These are phyloP conservation scores for Scutellaria galericulata DNA, from an alignment of 257 asterid species.

Conservation along the genomic window DNA sequence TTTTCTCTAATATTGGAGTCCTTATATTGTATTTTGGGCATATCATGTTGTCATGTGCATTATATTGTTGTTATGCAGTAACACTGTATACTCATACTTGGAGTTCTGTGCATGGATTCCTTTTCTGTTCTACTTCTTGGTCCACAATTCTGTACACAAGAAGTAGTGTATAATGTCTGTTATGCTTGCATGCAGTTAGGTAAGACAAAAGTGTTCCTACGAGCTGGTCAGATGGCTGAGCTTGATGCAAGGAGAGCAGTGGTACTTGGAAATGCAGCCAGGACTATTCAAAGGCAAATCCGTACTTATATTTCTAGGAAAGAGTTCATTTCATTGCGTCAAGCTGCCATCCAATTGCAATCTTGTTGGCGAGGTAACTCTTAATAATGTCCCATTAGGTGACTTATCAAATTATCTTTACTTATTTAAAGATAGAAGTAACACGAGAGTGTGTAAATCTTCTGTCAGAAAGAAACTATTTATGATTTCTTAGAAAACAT, in stretches of 20 bases:
- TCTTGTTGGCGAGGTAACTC: constrained; percentile 98
- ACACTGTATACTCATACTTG: neutral
- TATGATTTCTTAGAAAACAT: constrained; percentile 16
- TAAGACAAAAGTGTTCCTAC: constrained; percentile 89
- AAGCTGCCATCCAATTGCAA: constrained; percentile 85
- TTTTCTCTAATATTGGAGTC: neutral
- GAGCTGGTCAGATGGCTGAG: constrained; percentile 99
- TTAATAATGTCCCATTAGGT: constrained; percentile 9
- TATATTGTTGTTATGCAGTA: neutral
- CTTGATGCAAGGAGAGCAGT: constrained; percentile 95
- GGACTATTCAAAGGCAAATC: constrained; percentile 90
- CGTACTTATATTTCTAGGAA: constrained; percentile 88
- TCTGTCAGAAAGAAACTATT: constrained; percentile 2
- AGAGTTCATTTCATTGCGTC: constrained; percentile 75
- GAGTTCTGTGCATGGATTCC: neutral
- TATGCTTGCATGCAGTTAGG: constrained; percentile 74
- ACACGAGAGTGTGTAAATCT: neutral
- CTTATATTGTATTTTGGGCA: neutral
- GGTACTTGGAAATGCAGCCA: constrained; percentile 99
- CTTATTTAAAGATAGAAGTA: constrained; percentile 19
- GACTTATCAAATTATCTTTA: constrained; percentile 27
- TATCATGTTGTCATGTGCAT: neutral
- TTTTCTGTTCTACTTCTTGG: constrained; percentile 23
- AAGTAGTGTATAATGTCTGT: constrained; percentile 16
- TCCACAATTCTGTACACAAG: constrained; percentile 14